These are phyloP conservation scores for Saccharomycopsis sp. DNA, from an alignment of 805 yeast genomes.

Conservation along the genomic window DNA sequence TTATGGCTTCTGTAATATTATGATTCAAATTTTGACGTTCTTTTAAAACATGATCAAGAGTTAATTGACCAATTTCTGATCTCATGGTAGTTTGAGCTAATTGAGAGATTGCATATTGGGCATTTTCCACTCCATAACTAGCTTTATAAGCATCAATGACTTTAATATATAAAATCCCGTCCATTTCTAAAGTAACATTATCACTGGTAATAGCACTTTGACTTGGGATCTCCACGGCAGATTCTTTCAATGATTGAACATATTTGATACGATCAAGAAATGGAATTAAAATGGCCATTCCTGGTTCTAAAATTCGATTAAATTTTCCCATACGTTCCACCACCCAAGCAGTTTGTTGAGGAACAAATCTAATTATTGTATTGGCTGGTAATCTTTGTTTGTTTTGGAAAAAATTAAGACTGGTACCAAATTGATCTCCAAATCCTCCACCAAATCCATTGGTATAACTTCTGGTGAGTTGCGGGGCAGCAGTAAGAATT, in stretches of 20 bases:
- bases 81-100: constrained; percentile 89
- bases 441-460: too few species aligned
- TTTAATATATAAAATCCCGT: constrained; percentile 70
- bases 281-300: constrained; percentile 65
- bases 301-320: constrained; percentile 60
- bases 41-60: constrained; percentile 65
- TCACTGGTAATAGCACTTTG: constrained; percentile 83
- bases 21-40: constrained; percentile 66
- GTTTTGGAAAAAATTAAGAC: constrained; percentile 41
- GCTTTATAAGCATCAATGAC: constrained; percentile 80
- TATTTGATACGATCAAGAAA: constrained; percentile 66
- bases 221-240: constrained; percentile 75
- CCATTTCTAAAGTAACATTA: constrained; percentile 76
- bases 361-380: constrained; percentile 68
- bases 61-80: constrained; percentile 75
- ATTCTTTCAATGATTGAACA: constrained; percentile 74
- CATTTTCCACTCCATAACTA: constrained; percentile 80
- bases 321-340: constrained; percentile 89
- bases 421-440: too few species aligned
- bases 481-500: too few species aligned
- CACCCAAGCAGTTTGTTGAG: constrained; percentile 86
- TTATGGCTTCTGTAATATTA: constrained; percentile 68
- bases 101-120: constrained; percentile 75
- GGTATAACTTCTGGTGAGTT: too few species aligned
- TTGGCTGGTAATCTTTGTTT: constrained; percentile 55